Conservation (phyloP, 1,284 basidiomycete species). For the Volvariella volvacea region DNA sequence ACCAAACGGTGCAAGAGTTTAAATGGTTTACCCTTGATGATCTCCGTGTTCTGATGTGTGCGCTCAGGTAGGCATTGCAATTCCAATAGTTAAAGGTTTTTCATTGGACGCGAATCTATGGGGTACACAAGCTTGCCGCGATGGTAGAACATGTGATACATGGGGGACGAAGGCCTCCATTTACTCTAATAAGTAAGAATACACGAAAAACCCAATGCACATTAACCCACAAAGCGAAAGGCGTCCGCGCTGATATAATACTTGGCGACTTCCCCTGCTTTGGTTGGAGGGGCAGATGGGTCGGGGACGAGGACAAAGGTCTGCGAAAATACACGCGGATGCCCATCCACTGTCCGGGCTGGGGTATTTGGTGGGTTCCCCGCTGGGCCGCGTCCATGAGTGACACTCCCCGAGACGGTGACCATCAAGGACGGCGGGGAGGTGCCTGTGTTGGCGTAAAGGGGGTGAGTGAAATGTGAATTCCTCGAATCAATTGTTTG, state of each 20-base stretch:
- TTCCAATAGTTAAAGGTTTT: too few species aligned
- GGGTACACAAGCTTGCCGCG: too few species aligned
- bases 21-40: too few species aligned
- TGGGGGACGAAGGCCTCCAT: too few species aligned
- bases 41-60: too few species aligned
- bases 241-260: slow-evolving; percentile 75
- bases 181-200: too few species aligned
- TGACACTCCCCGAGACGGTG: slow-evolving; percentile 72
- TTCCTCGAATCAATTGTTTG: slow-evolving; percentile 3
- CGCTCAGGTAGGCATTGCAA: too few species aligned
- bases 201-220: too few species aligned
- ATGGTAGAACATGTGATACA: too few species aligned
- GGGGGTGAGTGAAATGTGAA: neutral
- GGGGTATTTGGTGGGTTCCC: slow-evolving; percentile 49
- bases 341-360: slow-evolving; percentile 56
- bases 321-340: slow-evolving; percentile 79
- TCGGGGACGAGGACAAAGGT: slow-evolving; percentile 81
- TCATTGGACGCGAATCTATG: too few species aligned
- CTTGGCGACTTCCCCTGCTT: slow-evolving; percentile 66
- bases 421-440: slow-evolving; percentile 73
- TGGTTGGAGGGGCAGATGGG: slow-evolving; percentile 50
- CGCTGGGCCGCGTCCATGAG: slow-evolving; percentile 56
- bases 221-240: slow-evolving; percentile 69
- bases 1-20: too few species aligned
- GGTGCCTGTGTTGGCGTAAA: slow-evolving; percentile 37